Base-by-base conservation (phyloP, 2,329 filamentous ascomycete species). In the Trichoderma brevicompactum region DNA sequence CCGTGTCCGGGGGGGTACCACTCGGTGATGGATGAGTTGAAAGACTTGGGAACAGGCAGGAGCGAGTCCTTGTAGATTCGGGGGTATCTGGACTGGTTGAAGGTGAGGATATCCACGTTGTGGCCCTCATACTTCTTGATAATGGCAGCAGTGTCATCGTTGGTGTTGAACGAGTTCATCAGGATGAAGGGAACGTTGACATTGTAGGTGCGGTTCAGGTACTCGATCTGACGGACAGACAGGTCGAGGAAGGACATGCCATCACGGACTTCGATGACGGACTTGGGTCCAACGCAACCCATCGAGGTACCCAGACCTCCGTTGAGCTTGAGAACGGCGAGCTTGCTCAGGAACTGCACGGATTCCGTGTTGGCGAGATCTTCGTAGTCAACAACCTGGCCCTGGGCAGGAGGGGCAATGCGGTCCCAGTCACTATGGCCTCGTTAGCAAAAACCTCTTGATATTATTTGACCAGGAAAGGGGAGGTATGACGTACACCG, bases 61-160 rank as follows among this genome's bases (percentile, higher is more conserved):
- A 97, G 89, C 50, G 95, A 99, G 83, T 99, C 95, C 87, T 97
- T 98, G 82, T 94, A 89, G 77, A 99, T 92, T 86, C 95, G 92
- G 72, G 95, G 95, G 85, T 98, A 99, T 74, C 94, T 88, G 70
- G 95, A 99, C 84, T 99, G 95, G 87, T 99, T 99, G 89, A 99
- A 99, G 78, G 95, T 98, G 79, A 98, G 86, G 79, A 99, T 98
- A 78, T 99, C 95, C 76, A 99, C 96, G 79, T 97, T 97, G 88
- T 99, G 95, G 70, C 95, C 95, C 84, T 99, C 94, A 83, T 98
- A 99, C 86, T 99, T 99, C 89, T 99, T 99, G 85, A 99, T 99
- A 82, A 99, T 99, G 81, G 92, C 93, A 69, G 94, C 93, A 59
- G 95, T 99, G 78, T 99, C 95, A 74, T 94, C 88, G 79, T 99